Evolutionary conservation across 2,329 filamentous ascomycete species (phyloP).

Genomic region (Arthrinium phaeospermum): DNA sequence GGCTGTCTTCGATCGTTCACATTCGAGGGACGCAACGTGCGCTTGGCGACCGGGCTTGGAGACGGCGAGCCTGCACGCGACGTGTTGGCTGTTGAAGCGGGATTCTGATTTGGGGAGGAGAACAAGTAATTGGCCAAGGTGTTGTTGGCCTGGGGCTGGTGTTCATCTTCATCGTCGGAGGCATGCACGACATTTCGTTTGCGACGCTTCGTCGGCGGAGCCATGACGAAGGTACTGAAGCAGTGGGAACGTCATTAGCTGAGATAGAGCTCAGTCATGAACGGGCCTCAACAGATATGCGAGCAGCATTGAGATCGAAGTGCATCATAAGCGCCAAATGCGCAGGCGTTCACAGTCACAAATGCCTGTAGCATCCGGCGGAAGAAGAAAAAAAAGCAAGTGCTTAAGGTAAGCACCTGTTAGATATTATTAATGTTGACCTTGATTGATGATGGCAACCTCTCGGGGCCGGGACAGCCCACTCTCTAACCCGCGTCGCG

Average conservation of each 20-base stretch:
- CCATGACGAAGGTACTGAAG: slow-evolving; percentile 48
- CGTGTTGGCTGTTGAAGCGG: slow-evolving; percentile 30
- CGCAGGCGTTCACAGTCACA: not conserved
- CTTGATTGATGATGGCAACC: slow-evolving; percentile 5
- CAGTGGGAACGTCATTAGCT: slow-evolving; percentile 33
- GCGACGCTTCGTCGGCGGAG: slow-evolving; percentile 63
- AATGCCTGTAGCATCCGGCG: not conserved
- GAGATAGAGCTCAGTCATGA: not conserved
- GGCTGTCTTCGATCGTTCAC: slow-evolving; percentile 34
- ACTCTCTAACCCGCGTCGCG: slow-evolving; percentile 9
- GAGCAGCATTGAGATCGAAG: not conserved
- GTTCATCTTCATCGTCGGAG: slow-evolving; percentile 55
- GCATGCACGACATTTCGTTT: slow-evolving; percentile 60
- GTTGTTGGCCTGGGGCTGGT: slow-evolving; percentile 48
- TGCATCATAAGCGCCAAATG: not conserved
- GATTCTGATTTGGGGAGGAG: slow-evolving; percentile 51
- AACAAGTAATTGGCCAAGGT: slow-evolving; percentile 60
- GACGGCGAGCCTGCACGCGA: slow-evolving; percentile 27
- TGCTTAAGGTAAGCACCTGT: not conserved
- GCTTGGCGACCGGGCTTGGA: slow-evolving; percentile 35
- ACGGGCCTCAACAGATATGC: not conserved
- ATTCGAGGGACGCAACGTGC: slow-evolving; percentile 25
- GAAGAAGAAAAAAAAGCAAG: not conserved
- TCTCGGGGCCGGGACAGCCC: not conserved
- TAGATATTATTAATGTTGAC: not conserved